Evolutionary conservation across 495 filamentous ascomycete species (phyloP).

Genomic region (Penicillium desertorum): DNA sequence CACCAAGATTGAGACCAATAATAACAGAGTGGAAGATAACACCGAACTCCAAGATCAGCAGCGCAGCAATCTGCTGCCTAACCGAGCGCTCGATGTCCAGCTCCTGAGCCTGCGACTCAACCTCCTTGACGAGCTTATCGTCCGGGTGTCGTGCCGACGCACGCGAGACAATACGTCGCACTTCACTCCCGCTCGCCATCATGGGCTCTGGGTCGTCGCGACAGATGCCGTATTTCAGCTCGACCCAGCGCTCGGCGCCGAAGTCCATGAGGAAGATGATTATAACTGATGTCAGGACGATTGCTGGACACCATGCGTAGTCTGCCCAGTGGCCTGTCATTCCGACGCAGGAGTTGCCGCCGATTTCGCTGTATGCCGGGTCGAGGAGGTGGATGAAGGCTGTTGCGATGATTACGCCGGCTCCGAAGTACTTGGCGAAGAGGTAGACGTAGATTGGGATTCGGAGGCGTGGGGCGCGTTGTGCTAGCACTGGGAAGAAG

Average conservation of each 20-base stretch:
- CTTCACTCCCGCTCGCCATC: conserved; percentile 19
- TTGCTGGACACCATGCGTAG: conserved; percentile 46
- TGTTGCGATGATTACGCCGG: conserved; percentile 70
- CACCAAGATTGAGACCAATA: conserved; percentile 68
- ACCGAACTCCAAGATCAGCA: conserved; percentile 63
- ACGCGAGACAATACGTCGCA: background rate
- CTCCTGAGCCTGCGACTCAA: conserved; percentile 16
- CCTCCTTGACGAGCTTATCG: conserved; percentile 18
- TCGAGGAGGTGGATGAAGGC: conserved; percentile 63
- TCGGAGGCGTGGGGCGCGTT: conserved; percentile 52
- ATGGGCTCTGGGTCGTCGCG: conserved; percentile 37
- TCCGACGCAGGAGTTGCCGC: conserved; percentile 52
- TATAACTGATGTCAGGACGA: conserved; percentile 37
- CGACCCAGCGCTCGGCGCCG: conserved; percentile 52
- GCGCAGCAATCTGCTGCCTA: conserved; percentile 42
- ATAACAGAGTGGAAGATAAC: conserved; percentile 74
- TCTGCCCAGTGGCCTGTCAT: conserved; percentile 52
- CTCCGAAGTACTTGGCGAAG: conserved; percentile 70
- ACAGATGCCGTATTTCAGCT: conserved; percentile 47
- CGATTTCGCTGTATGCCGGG: conserved; percentile 54
- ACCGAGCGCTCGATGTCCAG: conserved; percentile 26
- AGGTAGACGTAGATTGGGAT: conserved; percentile 69
- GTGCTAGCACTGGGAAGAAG: conserved; percentile 65
- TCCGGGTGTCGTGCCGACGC: conserved; percentile 1
- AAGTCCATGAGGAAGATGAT: conserved; percentile 46